A percentile compares a stretch with the other conserved stretches of the same genome.
These are phyloP conservation scores for Boletales sp. DNA, from an alignment of 768 basidiomycete genomes.

Conservation along the genomic window DNA sequence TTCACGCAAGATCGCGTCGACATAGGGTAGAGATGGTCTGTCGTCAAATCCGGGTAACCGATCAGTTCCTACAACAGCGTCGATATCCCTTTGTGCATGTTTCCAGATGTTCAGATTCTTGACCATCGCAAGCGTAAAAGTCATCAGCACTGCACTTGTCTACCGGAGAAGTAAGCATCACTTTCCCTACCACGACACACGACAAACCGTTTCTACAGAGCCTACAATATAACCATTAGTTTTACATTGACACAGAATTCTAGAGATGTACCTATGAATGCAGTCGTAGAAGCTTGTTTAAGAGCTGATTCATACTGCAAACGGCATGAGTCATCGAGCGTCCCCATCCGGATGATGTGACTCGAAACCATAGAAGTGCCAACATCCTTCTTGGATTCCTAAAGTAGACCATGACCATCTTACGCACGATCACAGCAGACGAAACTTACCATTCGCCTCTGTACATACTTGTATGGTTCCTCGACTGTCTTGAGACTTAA, in stretches of 20 bases:
- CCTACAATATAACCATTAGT: background rate
- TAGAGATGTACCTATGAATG: conserved; percentile 8
- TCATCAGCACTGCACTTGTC: conserved; percentile 2
- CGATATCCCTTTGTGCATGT: conserved; percentile 9
- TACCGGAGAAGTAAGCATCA: background rate
- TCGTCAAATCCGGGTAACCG: conserved; percentile 17
- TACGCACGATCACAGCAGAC: background rate
- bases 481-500: conserved; percentile 4
- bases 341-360: conserved; percentile 13
- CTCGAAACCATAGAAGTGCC: conserved; percentile 10
- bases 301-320: conserved; percentile 2
- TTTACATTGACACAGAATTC: background rate
- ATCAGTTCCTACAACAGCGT: conserved; percentile 1
- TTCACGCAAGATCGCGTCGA: conserved; percentile 18
- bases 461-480: conserved; percentile 23
- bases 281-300: conserved; percentile 9
- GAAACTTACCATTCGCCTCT: conserved; percentile 25
- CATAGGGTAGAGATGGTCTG: conserved; percentile 14
- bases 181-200: background rate
- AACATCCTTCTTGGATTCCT: background rate
- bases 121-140: conserved; percentile 11
- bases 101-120: conserved; percentile 11
- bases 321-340: background rate
- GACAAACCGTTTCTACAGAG: conserved; percentile 9
- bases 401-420: background rate